Base-by-base conservation (phyloP, 2,329 filamentous ascomycete species). In the Aureobasidium sp. region DNA sequence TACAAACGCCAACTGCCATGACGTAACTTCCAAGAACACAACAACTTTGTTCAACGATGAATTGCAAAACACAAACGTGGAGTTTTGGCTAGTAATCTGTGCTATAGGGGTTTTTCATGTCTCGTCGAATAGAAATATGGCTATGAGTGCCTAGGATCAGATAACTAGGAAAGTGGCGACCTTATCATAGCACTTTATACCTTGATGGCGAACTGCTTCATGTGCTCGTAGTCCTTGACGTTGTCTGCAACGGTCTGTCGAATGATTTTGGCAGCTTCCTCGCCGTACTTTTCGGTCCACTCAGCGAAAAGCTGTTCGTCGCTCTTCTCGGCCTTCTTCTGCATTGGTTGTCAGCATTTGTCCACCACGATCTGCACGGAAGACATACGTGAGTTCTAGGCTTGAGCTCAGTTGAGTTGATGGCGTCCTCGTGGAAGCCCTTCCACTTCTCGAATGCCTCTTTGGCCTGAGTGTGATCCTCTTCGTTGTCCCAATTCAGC, bases 361-460 rank as follows among this genome's bases (percentile, higher is more conserved):
- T 43, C 41, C 61, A 17, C 5, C 39, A 29, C 2, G 24, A 29
- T 48, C 9, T 29, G 20, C n/a, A 34, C 34, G 20, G 9, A n/a
- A 27, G 37, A 76, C 79, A 71, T 75, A 85, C 82, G 66, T 87
- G 81, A 50, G 81, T 79, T 71, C 90, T 81, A 1, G 89, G 84
- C 72, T 87, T 87, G 70, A 99, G 78, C 65, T 86, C 86, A 41
- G 82, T 87, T 71, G 90, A 96, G 67, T 89, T 81, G 69, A 97
- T 90, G 15, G 92, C 94, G 79, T 97, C 94, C 68, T 97, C 89
- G 74, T 97, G 94, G 78, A 96, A 97, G 12, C 94, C 94, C 68
- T 87, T 89, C 94, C 94, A 97, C 79, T 99, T 97, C 77, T 92
- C 91, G 77, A 97, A 97, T 20, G 86, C 87, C 66, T 85, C 81